phyloP scores from a whole-genome alignment of 208 protist genomes.

The Leptomonas pyrrhocoris region DNA sequence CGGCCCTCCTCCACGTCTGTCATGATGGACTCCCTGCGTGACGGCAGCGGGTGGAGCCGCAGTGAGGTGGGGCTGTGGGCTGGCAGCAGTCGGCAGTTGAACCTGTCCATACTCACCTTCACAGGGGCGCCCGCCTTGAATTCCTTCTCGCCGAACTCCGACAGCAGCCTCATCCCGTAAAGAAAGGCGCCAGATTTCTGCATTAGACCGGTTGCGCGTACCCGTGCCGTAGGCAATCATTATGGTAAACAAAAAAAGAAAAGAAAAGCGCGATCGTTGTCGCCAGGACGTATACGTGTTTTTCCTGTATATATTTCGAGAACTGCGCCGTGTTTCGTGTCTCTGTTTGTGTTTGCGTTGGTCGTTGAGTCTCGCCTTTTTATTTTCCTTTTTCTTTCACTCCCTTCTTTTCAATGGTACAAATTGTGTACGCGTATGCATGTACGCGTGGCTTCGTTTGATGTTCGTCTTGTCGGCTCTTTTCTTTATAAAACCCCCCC shows the following conservation, averaged over 20 bases:
- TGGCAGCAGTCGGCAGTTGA: conserved; percentile 15
- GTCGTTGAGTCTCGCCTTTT: neutral
- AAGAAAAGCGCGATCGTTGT: no score
- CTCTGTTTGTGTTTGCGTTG: neutral
- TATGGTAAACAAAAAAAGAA: no score
- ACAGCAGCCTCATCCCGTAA: conserved; percentile 18
- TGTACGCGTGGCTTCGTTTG: no score
- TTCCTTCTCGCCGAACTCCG: conserved; percentile 24
- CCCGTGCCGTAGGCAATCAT: no score
- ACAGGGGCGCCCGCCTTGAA: conserved; percentile 14
- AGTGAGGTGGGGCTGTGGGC: conserved; percentile 1
- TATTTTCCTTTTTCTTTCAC: conserved; percentile 4
- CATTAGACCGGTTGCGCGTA: neutral
- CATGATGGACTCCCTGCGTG: neutral
- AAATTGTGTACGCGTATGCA: neutral
- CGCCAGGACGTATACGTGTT: no score
- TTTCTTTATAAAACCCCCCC: no score
- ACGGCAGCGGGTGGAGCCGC: conserved; percentile 21
- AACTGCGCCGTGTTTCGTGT: neutral
- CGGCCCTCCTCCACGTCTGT: conserved; percentile 12
- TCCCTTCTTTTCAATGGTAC: conserved; percentile 3
- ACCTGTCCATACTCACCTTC: conserved; percentile 23
- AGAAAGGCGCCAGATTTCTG: neutral
- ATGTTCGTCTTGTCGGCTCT: no score
- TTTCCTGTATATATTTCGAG: no score